Evolutionary conservation across 306 rosid genomes (phyloP), one percentile per base, ranked within the genome.

Genomic region (Rosa lucieae): DNA sequence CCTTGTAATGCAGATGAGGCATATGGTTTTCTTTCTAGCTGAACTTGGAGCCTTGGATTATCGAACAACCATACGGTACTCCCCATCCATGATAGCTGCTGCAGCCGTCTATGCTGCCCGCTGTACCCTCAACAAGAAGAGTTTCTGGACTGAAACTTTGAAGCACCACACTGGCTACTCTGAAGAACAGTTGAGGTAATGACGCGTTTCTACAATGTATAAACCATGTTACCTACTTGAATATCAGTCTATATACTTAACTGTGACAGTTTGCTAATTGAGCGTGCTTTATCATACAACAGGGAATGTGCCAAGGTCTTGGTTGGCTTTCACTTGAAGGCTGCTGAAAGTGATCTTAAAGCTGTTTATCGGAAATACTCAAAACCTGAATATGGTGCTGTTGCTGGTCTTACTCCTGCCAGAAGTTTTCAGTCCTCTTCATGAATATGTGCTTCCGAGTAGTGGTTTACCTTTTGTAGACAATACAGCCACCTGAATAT

Each of bases 41-140:
- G 97, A 95, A 72, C 95, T 92, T 35, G 70, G 55, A 81, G 94
- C 42, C 32, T 91, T 91, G 89, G 87, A 95, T 76, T 92, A 95
- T 79, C 67, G 84, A 51, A 72, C 82, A 3, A 82, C 85, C 1
- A 83, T 79, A 35, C 17, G 58, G 49, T 83, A 87, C 56, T 7
- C 86, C 40, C 93, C 99, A 76, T 95, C 99, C 10, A 53, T 83
- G 82, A 84, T 92, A 67, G 97, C 99, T 79, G 97, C 99, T 59
- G 85, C 97, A 8, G 98, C 99, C 58, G 97, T 91, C 3, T 92
- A 87, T 72, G 95, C 89, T 0, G 97, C 98, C 18, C 70, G 95
- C 37, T 73, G 85, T 32, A 88, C 97, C 10, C 99, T 95, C 81
- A 74, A 72, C 26, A 82, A 74, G 78, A 78, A 42, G 67, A 97